Conservation (phyloP, 345 rosid genomes). For the Cardamine occulta region DNA sequence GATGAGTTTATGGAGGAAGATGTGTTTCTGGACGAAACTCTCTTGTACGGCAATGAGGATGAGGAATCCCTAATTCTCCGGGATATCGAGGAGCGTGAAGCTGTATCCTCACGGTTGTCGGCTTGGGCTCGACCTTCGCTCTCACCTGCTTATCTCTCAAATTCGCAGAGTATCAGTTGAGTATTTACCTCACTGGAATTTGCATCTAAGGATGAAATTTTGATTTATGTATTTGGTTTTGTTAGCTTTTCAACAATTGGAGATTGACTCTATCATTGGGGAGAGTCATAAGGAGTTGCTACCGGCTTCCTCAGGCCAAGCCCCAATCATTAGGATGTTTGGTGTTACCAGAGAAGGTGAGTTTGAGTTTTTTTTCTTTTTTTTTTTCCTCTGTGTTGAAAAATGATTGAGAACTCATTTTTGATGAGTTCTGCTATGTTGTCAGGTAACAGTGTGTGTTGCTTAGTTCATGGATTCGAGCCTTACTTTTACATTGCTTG, state of each 20-base stretch:
- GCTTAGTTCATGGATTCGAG: slow-evolving; percentile 94
- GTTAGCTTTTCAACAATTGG: slow-evolving; percentile 88
- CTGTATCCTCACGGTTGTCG: slow-evolving; percentile 49
- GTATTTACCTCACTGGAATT: slow-evolving; percentile 5
- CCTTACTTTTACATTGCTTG: slow-evolving; percentile 92
- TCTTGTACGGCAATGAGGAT: slow-evolving; percentile 55
- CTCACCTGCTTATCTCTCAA: slow-evolving; percentile 57
- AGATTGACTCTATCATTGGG: slow-evolving; percentile 83
- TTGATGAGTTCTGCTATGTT: slow-evolving; percentile 1
- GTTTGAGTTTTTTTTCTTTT: background rate
- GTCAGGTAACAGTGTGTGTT: slow-evolving; percentile 92
- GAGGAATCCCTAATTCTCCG: slow-evolving; percentile 77
- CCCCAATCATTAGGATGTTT: slow-evolving; percentile 79
- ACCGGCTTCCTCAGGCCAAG: slow-evolving; percentile 76
- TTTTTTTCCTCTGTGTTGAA: background rate
- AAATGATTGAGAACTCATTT: background rate
- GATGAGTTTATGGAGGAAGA: slow-evolving; percentile 91
- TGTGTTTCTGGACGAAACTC: slow-evolving; percentile 79
- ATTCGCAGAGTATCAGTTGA: slow-evolving; percentile 62
- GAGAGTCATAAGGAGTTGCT: slow-evolving; percentile 62
- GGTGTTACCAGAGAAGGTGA: slow-evolving; percentile 92
- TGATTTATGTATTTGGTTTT: background rate
- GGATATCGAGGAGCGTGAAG: slow-evolving; percentile 70
- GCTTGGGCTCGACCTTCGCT: slow-evolving; percentile 86
- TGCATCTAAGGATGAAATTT: background rate